phyloP scores from a whole-genome alignment of 805 yeast genomes.

The Zygotorulaspora sp. region DNA sequence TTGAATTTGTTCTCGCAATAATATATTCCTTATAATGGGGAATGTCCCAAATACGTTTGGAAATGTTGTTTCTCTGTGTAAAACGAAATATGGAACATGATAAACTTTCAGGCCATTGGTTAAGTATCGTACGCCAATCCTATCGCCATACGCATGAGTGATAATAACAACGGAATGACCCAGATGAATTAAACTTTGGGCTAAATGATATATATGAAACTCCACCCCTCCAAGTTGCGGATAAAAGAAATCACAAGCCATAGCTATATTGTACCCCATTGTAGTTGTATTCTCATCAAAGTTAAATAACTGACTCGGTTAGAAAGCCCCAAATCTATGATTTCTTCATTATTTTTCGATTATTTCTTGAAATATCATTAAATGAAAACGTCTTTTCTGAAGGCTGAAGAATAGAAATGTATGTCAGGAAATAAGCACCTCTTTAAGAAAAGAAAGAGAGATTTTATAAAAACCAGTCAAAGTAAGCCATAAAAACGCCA shows the following conservation, averaged over 20 bases:
- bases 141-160: slow-evolving; percentile 81
- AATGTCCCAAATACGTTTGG: slow-evolving; percentile 88
- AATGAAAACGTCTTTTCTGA: no score
- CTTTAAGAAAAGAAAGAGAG: neutral
- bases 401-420: no score
- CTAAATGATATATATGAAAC: slow-evolving; percentile 85
- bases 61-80: slow-evolving; percentile 78
- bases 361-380: no score
- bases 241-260: slow-evolving; percentile 95
- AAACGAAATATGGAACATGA: slow-evolving; percentile 74
- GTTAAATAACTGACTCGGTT: no score
- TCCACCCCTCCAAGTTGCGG: slow-evolving; percentile 99
- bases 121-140: slow-evolving; percentile 76
- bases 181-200: slow-evolving; percentile 70
- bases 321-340: no score
- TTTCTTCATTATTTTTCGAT: no score
- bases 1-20: slow-evolving; percentile 79
- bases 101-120: slow-evolving; percentile 92
- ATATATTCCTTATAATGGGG: slow-evolving; percentile 78
- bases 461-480: neutral
- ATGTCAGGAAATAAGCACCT: no score
- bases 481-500: neutral
- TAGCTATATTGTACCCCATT: slow-evolving; percentile 38
- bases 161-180: slow-evolving; percentile 86
- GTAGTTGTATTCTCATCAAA: neutral